phyloP scores from a whole-genome alignment of 2,329 filamentous ascomycete genomes.

The Alternaria dauci region DNA sequence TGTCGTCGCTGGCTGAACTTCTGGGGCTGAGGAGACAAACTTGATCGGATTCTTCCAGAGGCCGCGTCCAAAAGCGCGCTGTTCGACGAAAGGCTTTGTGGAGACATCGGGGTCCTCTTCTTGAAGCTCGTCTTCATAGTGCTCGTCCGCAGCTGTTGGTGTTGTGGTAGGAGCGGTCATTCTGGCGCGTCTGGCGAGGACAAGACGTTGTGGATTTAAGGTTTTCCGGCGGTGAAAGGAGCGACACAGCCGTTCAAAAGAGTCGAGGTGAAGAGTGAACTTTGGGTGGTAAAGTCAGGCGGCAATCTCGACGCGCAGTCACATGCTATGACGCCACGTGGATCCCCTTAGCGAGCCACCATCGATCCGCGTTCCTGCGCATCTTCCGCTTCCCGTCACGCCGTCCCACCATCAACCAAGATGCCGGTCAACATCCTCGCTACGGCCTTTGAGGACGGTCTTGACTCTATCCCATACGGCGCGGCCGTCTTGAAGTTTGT shows the following conservation, averaged over 20 bases:
- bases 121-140: constrained; percentile 25
- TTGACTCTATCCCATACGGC: constrained; percentile 63
- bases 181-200: background rate
- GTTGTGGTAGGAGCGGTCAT: constrained; percentile 19
- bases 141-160: constrained; percentile 12
- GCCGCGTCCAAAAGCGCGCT: constrained; percentile 67
- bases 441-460: constrained; percentile 63
- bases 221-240: constrained; percentile 18
- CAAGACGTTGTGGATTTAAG: background rate
- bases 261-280: constrained; percentile 6
- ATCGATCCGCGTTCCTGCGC: constrained; percentile 35
- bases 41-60: constrained; percentile 67
- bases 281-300: constrained; percentile 17
- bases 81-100: constrained; percentile 65
- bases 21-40: constrained; percentile 63
- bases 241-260: constrained; percentile 13
- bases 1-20: constrained; percentile 26
- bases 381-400: constrained; percentile 22
- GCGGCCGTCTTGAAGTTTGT: constrained; percentile 62
- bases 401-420: constrained; percentile 33
- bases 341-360: constrained; percentile 34
- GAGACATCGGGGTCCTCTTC: constrained; percentile 63
- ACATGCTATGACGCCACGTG: constrained; percentile 45
- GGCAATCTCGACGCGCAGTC: constrained; percentile 29
- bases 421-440: constrained; percentile 71